Evolutionary conservation across 345 rosid species (phyloP), one percentile per base, ranked within the genome.

Genomic region (Hibiscus mutabilis): DNA sequence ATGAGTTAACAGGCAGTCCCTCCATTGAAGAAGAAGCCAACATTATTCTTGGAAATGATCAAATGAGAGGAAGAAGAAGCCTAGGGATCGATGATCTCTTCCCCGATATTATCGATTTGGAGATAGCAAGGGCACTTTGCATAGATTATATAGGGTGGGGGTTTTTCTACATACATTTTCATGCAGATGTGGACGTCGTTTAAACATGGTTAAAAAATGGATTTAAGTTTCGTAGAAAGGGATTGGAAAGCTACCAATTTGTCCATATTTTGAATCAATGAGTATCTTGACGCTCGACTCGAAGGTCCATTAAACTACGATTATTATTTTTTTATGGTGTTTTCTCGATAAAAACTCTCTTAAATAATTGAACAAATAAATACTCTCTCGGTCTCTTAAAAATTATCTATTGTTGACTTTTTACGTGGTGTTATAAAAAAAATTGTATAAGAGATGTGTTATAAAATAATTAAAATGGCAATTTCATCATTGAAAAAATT

Each of bases 21-120:
- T 82, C 76, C 84, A 74, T 80, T 67, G 76, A 52, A 77, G 60
- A 24, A 22, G 19, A 5, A 66, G 18, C 35, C 69, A 56, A 61
- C 76, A 59, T 73, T 73, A 18, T 66, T 73, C n/a, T 60, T 65
- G 49, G 69, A 18, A 61, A 51, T 31, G 1, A 59, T 22, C 29
- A 58, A 16, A 19, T 12, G 27, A 29, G 31, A 56, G 64, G 29
- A 42, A 15, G 11, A 42, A 15, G 11, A n/a, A 22, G 2, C 81
- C 61, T 64, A 29, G 70, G 64, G 53, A 49, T 77, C 61, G 18
- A 44, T 52, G 57, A n/a, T 21, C n/a, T 27, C 7, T 47, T 42
- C 57, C 9, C 4, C 59, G 80, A 71, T 60, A 42, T 60, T 52
- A 74, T 74, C 79, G 73, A 77, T 42, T 25, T 56, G 33, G 24